Evolutionary conservation across 108 stramenopile genomes (phyloP).

Genomic region (Stephanodiscus minutulus): DNA sequence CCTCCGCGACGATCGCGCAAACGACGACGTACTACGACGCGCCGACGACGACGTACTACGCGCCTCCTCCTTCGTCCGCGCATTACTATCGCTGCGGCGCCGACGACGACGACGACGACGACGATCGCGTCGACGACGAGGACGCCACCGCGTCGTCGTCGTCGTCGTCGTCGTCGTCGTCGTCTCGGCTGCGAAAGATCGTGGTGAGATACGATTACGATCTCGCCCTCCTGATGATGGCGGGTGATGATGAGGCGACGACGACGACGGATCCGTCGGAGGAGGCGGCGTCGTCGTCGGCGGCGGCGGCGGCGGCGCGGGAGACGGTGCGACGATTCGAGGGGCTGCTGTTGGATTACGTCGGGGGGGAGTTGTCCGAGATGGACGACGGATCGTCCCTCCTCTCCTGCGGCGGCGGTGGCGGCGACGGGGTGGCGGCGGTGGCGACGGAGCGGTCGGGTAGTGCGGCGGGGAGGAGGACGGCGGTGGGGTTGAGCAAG

Average conservation of each 20-base stretch:
- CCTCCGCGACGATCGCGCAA: neutral
- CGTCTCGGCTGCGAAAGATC: neutral
- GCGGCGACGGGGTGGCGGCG: too few species aligned
- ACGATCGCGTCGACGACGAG: neutral
- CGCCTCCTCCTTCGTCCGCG: neutral
- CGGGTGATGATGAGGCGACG: too few species aligned
- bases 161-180: neutral
- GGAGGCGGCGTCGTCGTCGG: neutral
- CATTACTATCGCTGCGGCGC: neutral
- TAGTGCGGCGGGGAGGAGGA: too few species aligned
- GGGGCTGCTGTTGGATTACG: neutral
- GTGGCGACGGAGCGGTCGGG: too few species aligned
- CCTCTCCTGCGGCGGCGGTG: too few species aligned
- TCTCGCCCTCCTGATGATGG: neutral
- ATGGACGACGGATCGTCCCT: too few species aligned
- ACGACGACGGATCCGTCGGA: neutral
- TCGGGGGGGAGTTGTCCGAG: neutral
- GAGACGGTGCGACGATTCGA: neutral
- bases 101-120: neutral
- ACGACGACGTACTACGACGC: neutral
- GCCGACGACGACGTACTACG: neutral
- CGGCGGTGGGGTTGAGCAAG: too few species aligned
- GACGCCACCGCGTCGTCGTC: neutral
- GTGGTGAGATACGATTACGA: neutral
- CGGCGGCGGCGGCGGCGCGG: neutral